Percentiles rank a stretch among this genome's conserved stretches.
Conservation (phyloP, 1,284 basidiomycete species). For the Porogramme epimiltina region DNA sequence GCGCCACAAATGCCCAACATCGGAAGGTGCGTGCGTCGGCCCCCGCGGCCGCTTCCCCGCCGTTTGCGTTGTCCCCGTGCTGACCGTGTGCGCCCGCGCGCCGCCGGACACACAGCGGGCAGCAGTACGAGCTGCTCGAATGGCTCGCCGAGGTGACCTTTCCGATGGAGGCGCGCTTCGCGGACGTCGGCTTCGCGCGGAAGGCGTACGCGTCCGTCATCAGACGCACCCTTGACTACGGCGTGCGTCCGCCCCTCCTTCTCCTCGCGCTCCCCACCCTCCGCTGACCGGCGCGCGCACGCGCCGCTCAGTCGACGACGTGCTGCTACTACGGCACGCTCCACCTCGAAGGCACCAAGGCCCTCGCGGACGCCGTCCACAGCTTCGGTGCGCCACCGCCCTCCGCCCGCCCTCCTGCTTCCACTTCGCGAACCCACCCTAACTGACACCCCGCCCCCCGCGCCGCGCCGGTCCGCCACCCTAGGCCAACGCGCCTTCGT, state of each 20-base stretch:
- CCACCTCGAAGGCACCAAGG: conserved; percentile 81
- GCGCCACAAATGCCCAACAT: conserved; percentile 88
- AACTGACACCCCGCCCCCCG: too few relatives aligned
- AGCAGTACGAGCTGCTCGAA: conserved; percentile 85
- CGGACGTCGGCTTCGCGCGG: conserved; percentile 72
- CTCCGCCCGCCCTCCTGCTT: not conserved
- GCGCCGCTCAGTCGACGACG: conserved; percentile 75
- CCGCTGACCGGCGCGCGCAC: not conserved
- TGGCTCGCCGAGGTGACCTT: conserved; percentile 91
- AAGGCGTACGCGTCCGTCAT: conserved; percentile 78
- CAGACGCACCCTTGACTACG: conserved; percentile 71
- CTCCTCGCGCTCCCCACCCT: not conserved
- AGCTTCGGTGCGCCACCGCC: conserved; percentile 49
- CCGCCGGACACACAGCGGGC: conserved; percentile 58
- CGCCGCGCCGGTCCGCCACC: not conserved
- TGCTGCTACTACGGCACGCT: conserved; percentile 91
- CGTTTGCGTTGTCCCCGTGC: not conserved
- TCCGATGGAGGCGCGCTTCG: conserved; percentile 84
- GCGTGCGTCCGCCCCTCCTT: conserved; percentile 54
- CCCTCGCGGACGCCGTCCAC: conserved; percentile 79
- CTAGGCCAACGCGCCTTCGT: conserved; percentile 87
- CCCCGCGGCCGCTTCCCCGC: too few relatives aligned
- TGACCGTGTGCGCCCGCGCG: not conserved
- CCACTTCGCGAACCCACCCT: not conserved
- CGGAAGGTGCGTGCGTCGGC: conserved; percentile 51